Conservation (phyloP, 1,139 yeast species). For the Casaregolazyma lundiana region DNA sequence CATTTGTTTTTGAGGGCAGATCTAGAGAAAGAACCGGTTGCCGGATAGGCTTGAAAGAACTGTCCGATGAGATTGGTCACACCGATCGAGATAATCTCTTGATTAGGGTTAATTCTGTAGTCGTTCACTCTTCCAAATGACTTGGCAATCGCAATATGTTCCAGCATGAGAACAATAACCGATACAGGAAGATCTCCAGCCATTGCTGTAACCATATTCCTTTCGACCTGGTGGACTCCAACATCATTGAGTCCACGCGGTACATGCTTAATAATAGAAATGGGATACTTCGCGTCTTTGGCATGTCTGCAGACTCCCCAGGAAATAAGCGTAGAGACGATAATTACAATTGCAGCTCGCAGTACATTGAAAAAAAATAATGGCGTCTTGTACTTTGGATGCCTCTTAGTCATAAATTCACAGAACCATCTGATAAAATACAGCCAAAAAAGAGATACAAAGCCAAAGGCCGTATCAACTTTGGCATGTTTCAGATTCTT, state of each 20-base stretch:
- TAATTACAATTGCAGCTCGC: slow-evolving; percentile 76
- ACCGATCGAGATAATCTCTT: slow-evolving; percentile 92
- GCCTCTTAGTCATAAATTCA: slow-evolving; percentile 58
- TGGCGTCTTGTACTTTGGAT: slow-evolving; percentile 51
- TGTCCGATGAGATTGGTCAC: slow-evolving; percentile 87
- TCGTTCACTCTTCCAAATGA: slow-evolving; percentile 91
- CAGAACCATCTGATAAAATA: slow-evolving; percentile 60
- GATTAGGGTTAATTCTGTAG: slow-evolving; percentile 87
- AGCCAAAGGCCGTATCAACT: slow-evolving; percentile 85
- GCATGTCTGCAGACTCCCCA: slow-evolving; percentile 52
- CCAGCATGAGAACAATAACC: slow-evolving; percentile 72
- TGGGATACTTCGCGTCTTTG: slow-evolving; percentile 38
- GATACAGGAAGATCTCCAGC: slow-evolving; percentile 84
- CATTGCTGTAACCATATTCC: slow-evolving; percentile 54
- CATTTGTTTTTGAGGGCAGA: slow-evolving; percentile 92
- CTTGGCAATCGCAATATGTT: slow-evolving; percentile 90
- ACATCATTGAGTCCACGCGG: slow-evolving; percentile 78
- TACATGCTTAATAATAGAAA: slow-evolving; percentile 66
- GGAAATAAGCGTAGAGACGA: slow-evolving; percentile 70
- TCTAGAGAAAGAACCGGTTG: slow-evolving; percentile 94
- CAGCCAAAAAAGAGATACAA: slow-evolving; percentile 63
- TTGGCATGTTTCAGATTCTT: slow-evolving; percentile 65
- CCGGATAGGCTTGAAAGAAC: slow-evolving; percentile 89
- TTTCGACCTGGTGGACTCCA: slow-evolving; percentile 66
- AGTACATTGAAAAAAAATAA: slow-evolving; percentile 71